These are phyloP conservation scores for Termitomyces sp. DNA, from an alignment of 768 basidiomycete genomes.

Conservation along the genomic window DNA sequence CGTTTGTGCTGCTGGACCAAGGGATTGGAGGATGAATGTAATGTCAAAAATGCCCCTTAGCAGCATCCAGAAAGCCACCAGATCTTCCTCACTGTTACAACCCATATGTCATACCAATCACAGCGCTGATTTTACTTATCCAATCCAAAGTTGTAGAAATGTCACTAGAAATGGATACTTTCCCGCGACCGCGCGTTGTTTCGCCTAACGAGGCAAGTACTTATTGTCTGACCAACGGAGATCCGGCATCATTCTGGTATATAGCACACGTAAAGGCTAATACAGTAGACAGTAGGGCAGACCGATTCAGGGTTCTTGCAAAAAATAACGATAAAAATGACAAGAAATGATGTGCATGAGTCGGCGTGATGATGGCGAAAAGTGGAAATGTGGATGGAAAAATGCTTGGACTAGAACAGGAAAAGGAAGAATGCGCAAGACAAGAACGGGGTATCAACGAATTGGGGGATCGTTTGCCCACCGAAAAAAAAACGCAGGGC, in stretches of 20 bases:
- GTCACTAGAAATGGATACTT: too few relatives aligned
- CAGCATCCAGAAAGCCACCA: too few relatives aligned
- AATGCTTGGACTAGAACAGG: neutral
- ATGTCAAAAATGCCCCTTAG: too few relatives aligned
- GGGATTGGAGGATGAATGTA: too few relatives aligned
- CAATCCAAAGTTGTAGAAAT: too few relatives aligned
- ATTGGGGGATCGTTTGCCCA: conserved; percentile 11
- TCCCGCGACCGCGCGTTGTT: too few relatives aligned
- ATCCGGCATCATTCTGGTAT: neutral
- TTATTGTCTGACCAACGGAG: too few relatives aligned
- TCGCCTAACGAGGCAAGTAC: neutral
- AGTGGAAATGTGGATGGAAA: neutral
- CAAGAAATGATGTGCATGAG: neutral
- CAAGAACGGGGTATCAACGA: conserved; percentile 12
- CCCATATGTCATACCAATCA: too few relatives aligned
- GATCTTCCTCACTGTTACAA: too few relatives aligned
- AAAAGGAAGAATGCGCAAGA: neutral
- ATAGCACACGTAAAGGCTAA: neutral
- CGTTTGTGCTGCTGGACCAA: too few relatives aligned
- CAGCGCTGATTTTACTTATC: too few relatives aligned
- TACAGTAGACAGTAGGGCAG: neutral
- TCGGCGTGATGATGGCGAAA: neutral
- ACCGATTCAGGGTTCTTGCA: neutral
- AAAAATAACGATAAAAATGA: neutral
- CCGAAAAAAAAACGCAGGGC: too few relatives aligned